A percentile compares a stretch with the other conserved stretches of the same genome.
Conservation (phyloP, 177 flowering plant genomes). For the Vitis hybrid region DNA sequence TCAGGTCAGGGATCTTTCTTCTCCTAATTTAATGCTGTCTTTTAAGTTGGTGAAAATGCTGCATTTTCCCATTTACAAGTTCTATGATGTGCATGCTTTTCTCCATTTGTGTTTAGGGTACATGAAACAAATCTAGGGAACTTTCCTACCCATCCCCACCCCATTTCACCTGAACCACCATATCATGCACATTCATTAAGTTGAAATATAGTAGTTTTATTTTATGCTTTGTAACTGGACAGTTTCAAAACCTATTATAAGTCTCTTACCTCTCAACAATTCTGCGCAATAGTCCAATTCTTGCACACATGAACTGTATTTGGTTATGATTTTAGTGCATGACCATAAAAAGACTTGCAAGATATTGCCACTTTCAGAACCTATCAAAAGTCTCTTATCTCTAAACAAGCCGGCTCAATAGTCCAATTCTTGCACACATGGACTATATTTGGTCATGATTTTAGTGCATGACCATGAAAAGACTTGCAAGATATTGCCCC, state of each 20-base stretch:
- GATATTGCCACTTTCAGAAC: no score
- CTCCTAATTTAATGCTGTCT: background rate
- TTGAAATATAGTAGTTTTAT: background rate
- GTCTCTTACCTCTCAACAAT: background rate
- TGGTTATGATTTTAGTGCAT: background rate
- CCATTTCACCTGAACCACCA: no score
- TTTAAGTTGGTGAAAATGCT: background rate
- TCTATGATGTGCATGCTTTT: no score
- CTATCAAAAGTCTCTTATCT: background rate
- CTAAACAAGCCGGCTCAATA: background rate
- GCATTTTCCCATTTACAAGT: no score
- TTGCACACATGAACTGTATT: background rate
- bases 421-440: background rate
- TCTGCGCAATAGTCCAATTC: background rate
- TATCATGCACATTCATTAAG: background rate
- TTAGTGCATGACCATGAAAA: background rate
- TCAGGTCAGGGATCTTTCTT: conserved; percentile 53
- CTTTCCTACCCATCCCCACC: no score
- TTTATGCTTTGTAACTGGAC: background rate
- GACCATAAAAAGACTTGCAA: background rate
- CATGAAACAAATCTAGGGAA: no score
- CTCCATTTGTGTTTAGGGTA: no score
- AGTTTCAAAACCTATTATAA: background rate
- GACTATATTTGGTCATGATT: background rate
- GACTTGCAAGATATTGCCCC: no score